Evolutionary conservation across 2,329 filamentous ascomycete genomes (phyloP), one percentile per base, ranked within the genome.

Genomic region (Arthrobotrys entomopaga): DNA sequence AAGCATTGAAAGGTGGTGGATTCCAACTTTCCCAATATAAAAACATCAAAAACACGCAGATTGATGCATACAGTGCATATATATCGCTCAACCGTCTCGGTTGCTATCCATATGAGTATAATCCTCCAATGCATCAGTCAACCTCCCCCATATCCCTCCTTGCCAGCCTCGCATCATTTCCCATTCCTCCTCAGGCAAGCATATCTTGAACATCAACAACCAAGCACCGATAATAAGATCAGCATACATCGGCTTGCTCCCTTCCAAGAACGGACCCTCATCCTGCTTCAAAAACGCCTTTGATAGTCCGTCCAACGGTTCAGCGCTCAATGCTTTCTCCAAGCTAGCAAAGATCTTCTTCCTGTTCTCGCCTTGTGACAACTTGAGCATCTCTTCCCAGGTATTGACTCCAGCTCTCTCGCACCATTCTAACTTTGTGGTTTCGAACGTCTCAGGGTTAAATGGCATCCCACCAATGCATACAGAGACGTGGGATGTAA

Each of bases 381-480:
- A 8, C n/a, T 22, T 20, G 3, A 50, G 57, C 24, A 63, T 46
- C 77, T 84, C 83, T 0, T 85, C 83, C 82, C 84, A 88, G 1
- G 78, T 80, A 2, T 75, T 75, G 7, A 83, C 73, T 0, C 84
- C 83, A 0, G 83, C 82, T 1, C 87, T 84, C 40, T 82, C 80
- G 2, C 83, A 79, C 52, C 88, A 86, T 19, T 85, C 83, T 0
- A 82, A 83, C 78, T 83, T 84, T 20, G 76, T 81, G 1, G 75
- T 77, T 16, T 85, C 84, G 0, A 80, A 84, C 0, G 82, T 84
- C 0, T 80, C 82, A 0, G 85, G 84, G 60, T 88, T 84, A 34
- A 88, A 83, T 0, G 84, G 86, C 11, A 88, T 78, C 0, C 79
- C 78, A 0, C 83, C 64, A 0, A 78, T 77, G 57, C 81, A 80